phyloP scores from a whole-genome alignment of 768 basidiomycete species.

The Boletellus emodensis region DNA sequence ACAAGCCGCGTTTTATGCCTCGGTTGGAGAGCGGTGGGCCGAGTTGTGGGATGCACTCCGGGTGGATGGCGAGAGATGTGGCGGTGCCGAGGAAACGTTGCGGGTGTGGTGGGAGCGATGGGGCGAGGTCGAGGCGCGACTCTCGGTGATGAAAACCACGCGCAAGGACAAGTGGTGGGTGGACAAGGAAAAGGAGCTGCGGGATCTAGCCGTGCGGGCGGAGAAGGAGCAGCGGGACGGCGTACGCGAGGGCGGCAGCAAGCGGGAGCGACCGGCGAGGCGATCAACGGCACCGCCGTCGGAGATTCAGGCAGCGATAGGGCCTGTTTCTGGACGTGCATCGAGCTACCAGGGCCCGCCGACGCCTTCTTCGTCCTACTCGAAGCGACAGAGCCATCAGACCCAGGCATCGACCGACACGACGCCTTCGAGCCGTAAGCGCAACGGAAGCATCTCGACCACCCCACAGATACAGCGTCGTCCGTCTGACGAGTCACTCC shows the following conservation, averaged over 20 bases:
- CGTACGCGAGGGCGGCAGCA: neutral
- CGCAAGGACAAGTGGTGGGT: slow-evolving; percentile 35
- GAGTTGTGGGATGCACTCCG: slow-evolving; percentile 84
- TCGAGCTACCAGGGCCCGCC: slow-evolving; percentile 26
- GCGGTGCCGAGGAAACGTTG: slow-evolving; percentile 63
- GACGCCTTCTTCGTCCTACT: slow-evolving; percentile 15
- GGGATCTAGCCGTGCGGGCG: slow-evolving; percentile 12
- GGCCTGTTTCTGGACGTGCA: slow-evolving; percentile 21
- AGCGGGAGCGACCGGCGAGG: slow-evolving; percentile 16
- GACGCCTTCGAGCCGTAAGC: slow-evolving; percentile 20
- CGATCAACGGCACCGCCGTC: slow-evolving; percentile 17
- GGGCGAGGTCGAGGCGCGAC: slow-evolving; percentile 56
- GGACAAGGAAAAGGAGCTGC: slow-evolving; percentile 25
- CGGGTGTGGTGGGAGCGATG: slow-evolving; percentile 69
- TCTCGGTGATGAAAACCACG: slow-evolving; percentile 38
- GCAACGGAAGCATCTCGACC: slow-evolving; percentile 25
- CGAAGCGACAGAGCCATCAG: slow-evolving; percentile 25
- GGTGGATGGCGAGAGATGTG: slow-evolving; percentile 67
- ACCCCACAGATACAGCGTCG: slow-evolving; percentile 25
- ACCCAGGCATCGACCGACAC: slow-evolving; percentile 28
- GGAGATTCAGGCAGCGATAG: slow-evolving; percentile 1
- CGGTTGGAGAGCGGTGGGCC: slow-evolving; percentile 62
- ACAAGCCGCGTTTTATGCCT: slow-evolving; percentile 58
- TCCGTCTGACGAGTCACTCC: slow-evolving; percentile 39
- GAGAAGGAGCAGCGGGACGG: slow-evolving; percentile 21